These are phyloP conservation scores for Psidium friedrichsthalianum DNA, from an alignment of 345 rosid genomes.

Conservation along the genomic window DNA sequence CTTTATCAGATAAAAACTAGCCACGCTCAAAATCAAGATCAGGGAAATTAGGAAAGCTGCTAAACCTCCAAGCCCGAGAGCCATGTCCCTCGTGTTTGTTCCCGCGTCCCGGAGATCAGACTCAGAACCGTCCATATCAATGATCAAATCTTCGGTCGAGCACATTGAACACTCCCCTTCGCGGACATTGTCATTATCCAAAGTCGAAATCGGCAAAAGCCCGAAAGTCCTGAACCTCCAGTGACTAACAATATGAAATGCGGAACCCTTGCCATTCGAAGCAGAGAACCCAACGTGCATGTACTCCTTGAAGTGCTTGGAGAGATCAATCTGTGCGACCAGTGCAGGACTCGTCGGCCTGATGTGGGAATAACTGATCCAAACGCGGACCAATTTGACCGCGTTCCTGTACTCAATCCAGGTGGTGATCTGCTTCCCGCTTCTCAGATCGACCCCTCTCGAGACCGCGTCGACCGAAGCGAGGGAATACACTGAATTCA, in stretches of 20 bases:
- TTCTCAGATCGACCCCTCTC: slow-evolving; percentile 46
- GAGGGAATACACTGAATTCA: slow-evolving; percentile 34
- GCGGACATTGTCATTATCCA: slow-evolving; percentile 13
- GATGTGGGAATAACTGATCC: slow-evolving; percentile 38
- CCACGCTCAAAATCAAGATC: slow-evolving; percentile 10
- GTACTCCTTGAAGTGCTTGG: slow-evolving; percentile 44
- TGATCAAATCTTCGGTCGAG: slow-evolving; percentile 13
- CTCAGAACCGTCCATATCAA: not conserved
- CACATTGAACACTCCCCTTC: slow-evolving; percentile 52
- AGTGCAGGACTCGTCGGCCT: slow-evolving; percentile 53
- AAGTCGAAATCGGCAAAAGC: slow-evolving; percentile 10
- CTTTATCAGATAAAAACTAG: slow-evolving; percentile 20
- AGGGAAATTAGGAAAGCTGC: slow-evolving; percentile 17
- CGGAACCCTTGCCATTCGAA: slow-evolving; percentile 64
- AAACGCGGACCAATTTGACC: slow-evolving; percentile 44
- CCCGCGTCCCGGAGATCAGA: not conserved
- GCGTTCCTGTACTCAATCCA: slow-evolving; percentile 69
- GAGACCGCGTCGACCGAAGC: slow-evolving; percentile 41
- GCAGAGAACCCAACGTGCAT: slow-evolving; percentile 88
- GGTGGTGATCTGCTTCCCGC: slow-evolving; percentile 41
- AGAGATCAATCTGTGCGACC: slow-evolving; percentile 47
- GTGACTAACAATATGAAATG: slow-evolving; percentile 38
- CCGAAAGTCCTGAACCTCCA: slow-evolving; percentile 59
- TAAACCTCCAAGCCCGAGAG: slow-evolving; percentile 38
- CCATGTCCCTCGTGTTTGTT: slow-evolving; percentile 5